Evolutionary conservation across 176 grass and related monocot species (phyloP).

Genomic region (Aegilops speltoides): DNA sequence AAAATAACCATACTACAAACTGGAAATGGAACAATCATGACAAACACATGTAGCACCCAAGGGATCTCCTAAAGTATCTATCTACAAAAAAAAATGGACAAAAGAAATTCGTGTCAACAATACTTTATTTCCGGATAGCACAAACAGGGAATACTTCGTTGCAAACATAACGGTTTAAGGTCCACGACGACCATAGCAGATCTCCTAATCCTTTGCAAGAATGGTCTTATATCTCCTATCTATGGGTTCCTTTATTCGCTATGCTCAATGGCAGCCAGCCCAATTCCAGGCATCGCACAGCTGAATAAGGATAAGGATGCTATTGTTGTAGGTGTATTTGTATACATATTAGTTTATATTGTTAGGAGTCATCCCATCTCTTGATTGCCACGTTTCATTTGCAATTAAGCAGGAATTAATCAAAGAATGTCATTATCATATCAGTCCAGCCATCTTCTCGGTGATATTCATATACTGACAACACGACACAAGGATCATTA

Average conservation of each 20-base stretch:
- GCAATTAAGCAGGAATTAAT: background rate
- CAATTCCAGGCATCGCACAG: background rate
- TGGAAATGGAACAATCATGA: background rate
- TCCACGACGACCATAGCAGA: background rate
- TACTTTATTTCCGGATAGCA: background rate
- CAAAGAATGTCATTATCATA: background rate
- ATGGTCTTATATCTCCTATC: background rate
- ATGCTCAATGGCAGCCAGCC: background rate
- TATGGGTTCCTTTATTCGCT: background rate
- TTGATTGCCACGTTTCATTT: background rate
- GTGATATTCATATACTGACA: background rate
- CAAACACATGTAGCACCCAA: background rate
- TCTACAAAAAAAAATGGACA: background rate
- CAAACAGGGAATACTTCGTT: background rate
- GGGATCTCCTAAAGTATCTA: background rate
- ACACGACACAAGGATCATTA: background rate
- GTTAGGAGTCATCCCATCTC: background rate
- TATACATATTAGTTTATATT: conserved; percentile 1
- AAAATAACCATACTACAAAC: background rate
- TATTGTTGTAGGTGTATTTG: background rate
- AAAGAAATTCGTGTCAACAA: background rate
- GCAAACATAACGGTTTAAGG: background rate
- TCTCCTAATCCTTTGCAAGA: background rate
- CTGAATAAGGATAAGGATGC: background rate
- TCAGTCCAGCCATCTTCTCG: background rate